Evolutionary conservation across 2,329 filamentous ascomycete species (phyloP).

Genomic region (Alternaria arborescens): DNA sequence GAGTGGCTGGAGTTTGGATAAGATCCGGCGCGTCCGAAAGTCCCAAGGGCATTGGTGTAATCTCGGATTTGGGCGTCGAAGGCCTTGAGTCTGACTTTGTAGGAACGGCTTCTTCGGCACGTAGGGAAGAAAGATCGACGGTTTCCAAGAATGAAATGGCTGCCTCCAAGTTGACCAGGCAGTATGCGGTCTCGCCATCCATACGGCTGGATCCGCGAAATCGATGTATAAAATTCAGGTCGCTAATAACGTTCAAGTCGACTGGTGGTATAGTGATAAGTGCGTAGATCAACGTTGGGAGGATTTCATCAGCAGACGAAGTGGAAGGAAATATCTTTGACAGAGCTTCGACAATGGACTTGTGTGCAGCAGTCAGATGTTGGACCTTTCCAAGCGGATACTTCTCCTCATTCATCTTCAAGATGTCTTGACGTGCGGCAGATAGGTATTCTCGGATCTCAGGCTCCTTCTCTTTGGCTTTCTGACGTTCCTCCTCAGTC

Average conservation of each 20-base stretch:
- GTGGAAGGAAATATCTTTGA: slow-evolving; percentile 71
- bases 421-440: slow-evolving; percentile 71
- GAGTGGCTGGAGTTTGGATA: slow-evolving; percentile 51
- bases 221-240: slow-evolving; percentile 91
- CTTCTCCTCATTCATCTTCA: slow-evolving; percentile 83
- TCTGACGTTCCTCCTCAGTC: slow-evolving; percentile 65
- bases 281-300: slow-evolving; percentile 95
- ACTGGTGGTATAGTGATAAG: slow-evolving; percentile 90
- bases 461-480: slow-evolving; percentile 61
- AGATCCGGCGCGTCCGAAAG: slow-evolving; percentile 49
- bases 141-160: slow-evolving; percentile 94
- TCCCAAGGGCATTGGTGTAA: slow-evolving; percentile 53
- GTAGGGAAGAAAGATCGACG: slow-evolving; percentile 88
- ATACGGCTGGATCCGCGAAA: slow-evolving; percentile 88
- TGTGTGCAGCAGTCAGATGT: slow-evolving; percentile 86
- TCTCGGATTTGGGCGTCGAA: slow-evolving; percentile 53
- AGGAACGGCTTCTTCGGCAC: slow-evolving; percentile 75
- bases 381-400: slow-evolving; percentile 92
- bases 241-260: slow-evolving; percentile 88
- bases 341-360: slow-evolving; percentile 89
- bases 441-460: slow-evolving; percentile 78
- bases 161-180: slow-evolving; percentile 93
- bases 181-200: slow-evolving; percentile 94
- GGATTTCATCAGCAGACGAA: slow-evolving; percentile 95
- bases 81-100: slow-evolving; percentile 62